phyloP scores from a whole-genome alignment of 768 basidiomycete genomes.

The Tubosaeta sp. region DNA sequence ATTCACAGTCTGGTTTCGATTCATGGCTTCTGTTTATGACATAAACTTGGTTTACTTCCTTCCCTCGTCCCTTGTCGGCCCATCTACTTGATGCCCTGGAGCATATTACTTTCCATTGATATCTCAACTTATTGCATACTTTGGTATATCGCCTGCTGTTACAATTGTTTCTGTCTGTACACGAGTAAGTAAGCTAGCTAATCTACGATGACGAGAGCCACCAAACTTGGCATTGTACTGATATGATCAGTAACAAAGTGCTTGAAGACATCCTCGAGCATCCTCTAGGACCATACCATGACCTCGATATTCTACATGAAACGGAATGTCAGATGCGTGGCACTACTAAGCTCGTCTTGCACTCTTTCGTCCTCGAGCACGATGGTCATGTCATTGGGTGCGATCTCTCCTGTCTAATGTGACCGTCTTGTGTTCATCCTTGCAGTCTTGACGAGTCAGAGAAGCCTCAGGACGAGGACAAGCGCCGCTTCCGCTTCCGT shows the following conservation, averaged over 20 bases:
- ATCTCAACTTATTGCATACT: slow-evolving; percentile 23
- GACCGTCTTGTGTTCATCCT: neutral
- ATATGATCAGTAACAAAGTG: slow-evolving; percentile 16
- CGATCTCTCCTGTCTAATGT: neutral
- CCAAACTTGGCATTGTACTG: neutral
- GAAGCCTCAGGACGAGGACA: slow-evolving; percentile 28
- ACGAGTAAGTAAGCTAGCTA: slow-evolving; percentile 20
- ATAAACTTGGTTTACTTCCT: slow-evolving; percentile 23
- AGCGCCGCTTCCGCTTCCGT: slow-evolving; percentile 42
- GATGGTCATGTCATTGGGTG: slow-evolving; percentile 26
- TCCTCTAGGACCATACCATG: slow-evolving; percentile 30
- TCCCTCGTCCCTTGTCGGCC: slow-evolving; percentile 14
- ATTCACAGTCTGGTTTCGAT: slow-evolving; percentile 1
- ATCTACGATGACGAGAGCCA: neutral
- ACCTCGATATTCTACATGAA: slow-evolving; percentile 21
- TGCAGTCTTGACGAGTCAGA: slow-evolving; percentile 49
- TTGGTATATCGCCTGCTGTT: slow-evolving; percentile 31
- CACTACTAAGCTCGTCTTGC: slow-evolving; percentile 16
- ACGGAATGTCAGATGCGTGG: slow-evolving; percentile 15
- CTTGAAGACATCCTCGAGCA: slow-evolving; percentile 22
- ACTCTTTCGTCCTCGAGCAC: slow-evolving; percentile 29
- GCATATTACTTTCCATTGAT: slow-evolving; percentile 19
- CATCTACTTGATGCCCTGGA: slow-evolving; percentile 25
- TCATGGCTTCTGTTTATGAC: slow-evolving; percentile 24
- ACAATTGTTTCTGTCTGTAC: slow-evolving; percentile 25